A percentile compares a stretch with the other conserved stretches of the same genome.
phyloP scores from a whole-genome alignment of 805 yeast species.

The Myxozyma mucilagina region DNA sequence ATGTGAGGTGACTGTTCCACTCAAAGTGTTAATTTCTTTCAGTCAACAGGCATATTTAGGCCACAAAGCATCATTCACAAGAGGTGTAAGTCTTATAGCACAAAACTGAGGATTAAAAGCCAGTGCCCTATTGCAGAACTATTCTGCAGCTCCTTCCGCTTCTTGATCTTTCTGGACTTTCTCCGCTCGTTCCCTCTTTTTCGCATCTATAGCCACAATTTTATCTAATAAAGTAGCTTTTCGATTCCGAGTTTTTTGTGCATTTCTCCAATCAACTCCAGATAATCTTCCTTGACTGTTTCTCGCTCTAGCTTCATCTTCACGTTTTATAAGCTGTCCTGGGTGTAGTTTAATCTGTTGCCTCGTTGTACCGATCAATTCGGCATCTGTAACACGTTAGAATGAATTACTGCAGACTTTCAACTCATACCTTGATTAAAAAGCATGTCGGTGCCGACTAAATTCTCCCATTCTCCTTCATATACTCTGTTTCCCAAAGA shows the following conservation, averaged over 20 bases:
- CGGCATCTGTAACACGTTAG: constrained; percentile 8
- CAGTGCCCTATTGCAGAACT: too few relatives aligned
- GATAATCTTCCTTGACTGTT: constrained; percentile 8
- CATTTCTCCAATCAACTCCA: constrained; percentile 22
- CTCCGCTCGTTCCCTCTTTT: not conserved
- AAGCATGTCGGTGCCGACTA: constrained; percentile 28
- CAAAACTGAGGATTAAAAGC: too few relatives aligned
- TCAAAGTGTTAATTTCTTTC: too few relatives aligned
- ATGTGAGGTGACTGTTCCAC: too few relatives aligned
- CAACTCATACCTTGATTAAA: constrained; percentile 16
- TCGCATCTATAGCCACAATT: constrained; percentile 14
- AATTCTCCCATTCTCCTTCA: constrained; percentile 29
- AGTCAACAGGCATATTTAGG: too few relatives aligned
- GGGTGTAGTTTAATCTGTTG: constrained; percentile 20
- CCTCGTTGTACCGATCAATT: constrained; percentile 20
- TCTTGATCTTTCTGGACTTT: too few relatives aligned
- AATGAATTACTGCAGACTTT: too few relatives aligned
- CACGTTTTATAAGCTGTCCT: constrained; percentile 19
- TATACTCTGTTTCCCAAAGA: constrained; percentile 26
- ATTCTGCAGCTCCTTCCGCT: too few relatives aligned
- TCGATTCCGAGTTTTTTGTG: constrained; percentile 1
- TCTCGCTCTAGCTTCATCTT: not conserved
- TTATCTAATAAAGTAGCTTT: constrained; percentile 16
- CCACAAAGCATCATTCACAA: too few relatives aligned
- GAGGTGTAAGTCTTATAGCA: too few relatives aligned